phyloP scores from a whole-genome alignment of 768 basidiomycete species.

The Suillus subalutaceus region DNA sequence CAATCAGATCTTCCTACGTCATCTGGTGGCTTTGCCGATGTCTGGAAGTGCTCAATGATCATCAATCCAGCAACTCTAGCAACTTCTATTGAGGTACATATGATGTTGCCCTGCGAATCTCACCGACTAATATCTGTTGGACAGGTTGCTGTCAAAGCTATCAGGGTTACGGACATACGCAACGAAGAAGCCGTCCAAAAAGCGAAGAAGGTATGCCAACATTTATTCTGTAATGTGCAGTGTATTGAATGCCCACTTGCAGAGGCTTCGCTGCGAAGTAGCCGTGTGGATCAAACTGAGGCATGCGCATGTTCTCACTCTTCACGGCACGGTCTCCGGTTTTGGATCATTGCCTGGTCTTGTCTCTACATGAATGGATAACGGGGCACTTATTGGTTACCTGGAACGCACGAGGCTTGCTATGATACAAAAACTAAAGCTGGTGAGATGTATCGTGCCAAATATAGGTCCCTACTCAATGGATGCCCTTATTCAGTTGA shows the following conservation, averaged over 20 bases:
- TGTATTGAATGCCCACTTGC: neutral
- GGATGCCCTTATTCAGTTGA: neutral
- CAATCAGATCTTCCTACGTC: too few relatives aligned
- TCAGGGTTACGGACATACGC: too few relatives aligned
- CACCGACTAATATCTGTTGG: too few relatives aligned
- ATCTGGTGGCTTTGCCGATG: too few relatives aligned
- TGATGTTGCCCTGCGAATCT: too few relatives aligned
- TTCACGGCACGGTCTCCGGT: conserved; percentile 1
- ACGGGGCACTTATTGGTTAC: neutral
- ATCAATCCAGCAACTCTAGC: too few relatives aligned
- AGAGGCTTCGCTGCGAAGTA: conserved; percentile 6
- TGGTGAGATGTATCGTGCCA: neutral
- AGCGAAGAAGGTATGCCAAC: neutral
- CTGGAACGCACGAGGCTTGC: neutral
- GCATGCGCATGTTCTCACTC: neutral
- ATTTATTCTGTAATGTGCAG: neutral
- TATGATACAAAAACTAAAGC: neutral
- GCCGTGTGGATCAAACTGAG: neutral
- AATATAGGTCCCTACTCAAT: neutral
- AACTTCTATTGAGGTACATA: too few relatives aligned
- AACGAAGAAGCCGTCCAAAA: neutral
- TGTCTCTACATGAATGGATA: neutral
- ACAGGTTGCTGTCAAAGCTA: too few relatives aligned
- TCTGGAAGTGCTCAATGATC: too few relatives aligned
- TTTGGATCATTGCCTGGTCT: conserved; percentile 4